These are phyloP conservation scores for Wickerhamiella bombiphila DNA, from an alignment of 805 yeast genomes.

Conservation along the genomic window DNA sequence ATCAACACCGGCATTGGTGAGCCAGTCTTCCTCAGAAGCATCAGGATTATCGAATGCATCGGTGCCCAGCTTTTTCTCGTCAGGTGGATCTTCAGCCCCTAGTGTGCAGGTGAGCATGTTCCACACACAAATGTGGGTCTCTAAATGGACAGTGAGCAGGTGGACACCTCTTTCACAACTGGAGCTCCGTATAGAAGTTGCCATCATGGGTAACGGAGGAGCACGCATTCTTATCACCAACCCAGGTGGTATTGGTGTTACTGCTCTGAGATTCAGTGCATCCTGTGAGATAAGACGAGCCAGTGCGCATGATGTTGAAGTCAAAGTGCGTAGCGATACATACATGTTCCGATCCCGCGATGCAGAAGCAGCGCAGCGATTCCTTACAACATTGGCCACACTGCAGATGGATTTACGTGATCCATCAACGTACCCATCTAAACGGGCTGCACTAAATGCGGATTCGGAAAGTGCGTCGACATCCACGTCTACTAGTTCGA, in stretches of 20 bases:
- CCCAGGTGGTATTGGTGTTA: not conserved
- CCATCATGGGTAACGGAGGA: conserved; percentile 3
- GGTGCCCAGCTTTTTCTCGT: conserved; percentile 2
- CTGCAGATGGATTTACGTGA: conserved; percentile 8
- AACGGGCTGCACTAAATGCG: not conserved
- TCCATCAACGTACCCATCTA: conserved; percentile 1
- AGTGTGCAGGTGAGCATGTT: conserved; percentile 7
- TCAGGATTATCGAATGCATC: not conserved
- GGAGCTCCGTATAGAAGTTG: conserved; percentile 16
- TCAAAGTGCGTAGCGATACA: conserved; percentile 13
- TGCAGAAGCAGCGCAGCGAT: conserved; percentile 12
- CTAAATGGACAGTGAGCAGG: conserved; percentile 14
- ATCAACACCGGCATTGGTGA: conserved; percentile 5
- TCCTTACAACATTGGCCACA: conserved; percentile 11
- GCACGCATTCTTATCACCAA: conserved; percentile 2
- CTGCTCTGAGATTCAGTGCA: conserved; percentile 6
- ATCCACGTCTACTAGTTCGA: conserved; percentile 2
- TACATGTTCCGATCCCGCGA: conserved; percentile 19
- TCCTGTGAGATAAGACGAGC: conserved; percentile 14
- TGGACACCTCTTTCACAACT: conserved; percentile 20
- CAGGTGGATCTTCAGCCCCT: conserved; percentile 8
- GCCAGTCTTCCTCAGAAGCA: not conserved
- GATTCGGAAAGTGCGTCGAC: conserved; percentile 1
- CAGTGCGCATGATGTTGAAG: conserved; percentile 17
- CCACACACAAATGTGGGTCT: conserved; percentile 16